Evolutionary conservation across 2,329 filamentous ascomycete genomes (phyloP).

Genomic region (Corynespora cassiicola): DNA sequence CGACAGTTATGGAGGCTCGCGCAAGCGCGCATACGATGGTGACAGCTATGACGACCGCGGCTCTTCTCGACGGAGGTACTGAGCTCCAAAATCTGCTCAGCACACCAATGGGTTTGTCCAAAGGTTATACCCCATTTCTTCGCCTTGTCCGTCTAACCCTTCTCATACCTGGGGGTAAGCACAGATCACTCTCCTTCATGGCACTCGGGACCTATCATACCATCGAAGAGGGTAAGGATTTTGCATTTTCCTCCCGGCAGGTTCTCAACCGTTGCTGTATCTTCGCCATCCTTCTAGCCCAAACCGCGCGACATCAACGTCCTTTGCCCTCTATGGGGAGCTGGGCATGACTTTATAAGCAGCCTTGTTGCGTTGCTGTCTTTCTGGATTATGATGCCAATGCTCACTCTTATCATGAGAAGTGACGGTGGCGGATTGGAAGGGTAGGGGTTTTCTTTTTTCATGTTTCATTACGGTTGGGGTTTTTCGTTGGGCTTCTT

Average conservation of each 20-base stretch:
- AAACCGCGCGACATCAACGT: too few species aligned
- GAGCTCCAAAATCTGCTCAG: slow-evolving; percentile 28
- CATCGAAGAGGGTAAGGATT: slow-evolving; percentile 34
- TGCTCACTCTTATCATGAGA: too few species aligned
- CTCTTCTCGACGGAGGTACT: slow-evolving; percentile 68
- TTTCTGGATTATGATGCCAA: too few species aligned
- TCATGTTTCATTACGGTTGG: slow-evolving; percentile 20
- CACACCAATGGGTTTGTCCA: slow-evolving; percentile 45
- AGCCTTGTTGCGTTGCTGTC: too few species aligned
- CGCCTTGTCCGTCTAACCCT: slow-evolving; percentile 34
- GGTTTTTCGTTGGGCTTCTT: slow-evolving; percentile 12
- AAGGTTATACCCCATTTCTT: slow-evolving; percentile 43
- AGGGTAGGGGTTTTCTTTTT: slow-evolving; percentile 30
- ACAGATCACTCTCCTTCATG: slow-evolving; percentile 24
- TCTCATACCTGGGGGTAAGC: slow-evolving; percentile 45
- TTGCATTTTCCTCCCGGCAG: slow-evolving; percentile 2
- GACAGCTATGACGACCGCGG: slow-evolving; percentile 79
- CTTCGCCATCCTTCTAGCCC: not conserved
- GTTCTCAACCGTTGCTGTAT: not conserved
- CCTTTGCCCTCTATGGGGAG: too few species aligned
- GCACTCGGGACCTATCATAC: slow-evolving; percentile 14
- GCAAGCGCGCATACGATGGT: slow-evolving; percentile 72
- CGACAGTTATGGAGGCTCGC: slow-evolving; percentile 57
- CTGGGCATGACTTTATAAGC: too few species aligned
- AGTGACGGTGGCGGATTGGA: slow-evolving; percentile 3